These are phyloP conservation scores for Diaporthe velutina DNA, from an alignment of 2,329 filamentous ascomycete species.

Conservation along the genomic window DNA sequence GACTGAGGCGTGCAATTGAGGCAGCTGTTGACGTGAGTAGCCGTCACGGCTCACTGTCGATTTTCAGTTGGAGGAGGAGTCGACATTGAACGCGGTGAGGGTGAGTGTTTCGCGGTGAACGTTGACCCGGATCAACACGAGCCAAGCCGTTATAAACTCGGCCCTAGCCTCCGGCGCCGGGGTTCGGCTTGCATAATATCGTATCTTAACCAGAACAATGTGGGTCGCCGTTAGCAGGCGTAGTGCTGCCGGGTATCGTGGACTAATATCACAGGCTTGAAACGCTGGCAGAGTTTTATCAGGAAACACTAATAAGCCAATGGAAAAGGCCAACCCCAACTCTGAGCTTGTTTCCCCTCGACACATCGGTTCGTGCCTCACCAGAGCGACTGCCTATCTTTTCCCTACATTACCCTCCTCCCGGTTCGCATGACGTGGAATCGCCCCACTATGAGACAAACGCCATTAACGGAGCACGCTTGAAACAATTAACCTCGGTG, in stretches of 20 bases:
- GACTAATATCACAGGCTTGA: conserved; percentile 21
- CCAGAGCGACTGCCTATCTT: conserved; percentile 9
- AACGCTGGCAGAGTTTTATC: conserved; percentile 24
- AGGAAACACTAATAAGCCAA: conserved; percentile 26
- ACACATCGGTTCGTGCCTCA: background rate
- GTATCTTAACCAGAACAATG: conserved; percentile 18
- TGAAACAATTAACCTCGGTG: background rate
- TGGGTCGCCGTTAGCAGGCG: conserved; percentile 27
- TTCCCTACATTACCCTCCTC: conserved; percentile 4
- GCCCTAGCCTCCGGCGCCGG: conserved; percentile 21
- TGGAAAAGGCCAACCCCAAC: background rate
- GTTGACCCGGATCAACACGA: conserved; percentile 9
- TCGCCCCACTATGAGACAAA: conserved; percentile 21
- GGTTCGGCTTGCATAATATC: conserved; percentile 29
- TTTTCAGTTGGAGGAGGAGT: background rate
- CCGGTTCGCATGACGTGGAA: conserved; percentile 6
- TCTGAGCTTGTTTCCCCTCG: conserved; percentile 4
- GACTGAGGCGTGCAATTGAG: background rate
- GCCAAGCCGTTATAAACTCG: conserved; percentile 29
- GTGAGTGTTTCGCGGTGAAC: conserved; percentile 25
- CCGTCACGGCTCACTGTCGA: background rate
- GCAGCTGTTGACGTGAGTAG: background rate
- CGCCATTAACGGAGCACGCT: conserved; percentile 1
- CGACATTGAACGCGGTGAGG: conserved; percentile 19
- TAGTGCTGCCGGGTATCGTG: conserved; percentile 12